Evolutionary conservation across 257 asterid species (phyloP), one percentile per base, ranked within the genome.

Genomic region (Primulina huaijiensis): DNA sequence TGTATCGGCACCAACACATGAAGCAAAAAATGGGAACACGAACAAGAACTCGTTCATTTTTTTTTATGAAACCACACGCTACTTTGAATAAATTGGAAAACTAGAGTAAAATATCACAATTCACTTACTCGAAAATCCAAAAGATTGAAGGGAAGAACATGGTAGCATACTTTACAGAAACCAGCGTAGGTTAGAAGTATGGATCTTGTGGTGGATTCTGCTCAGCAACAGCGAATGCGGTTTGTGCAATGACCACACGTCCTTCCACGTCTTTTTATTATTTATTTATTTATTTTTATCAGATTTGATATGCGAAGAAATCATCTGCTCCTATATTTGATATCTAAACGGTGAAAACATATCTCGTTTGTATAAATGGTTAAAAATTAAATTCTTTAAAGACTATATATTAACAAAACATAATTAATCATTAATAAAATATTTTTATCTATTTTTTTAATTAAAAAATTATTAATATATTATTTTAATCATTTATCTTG

Each of bases 211-310:
- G 81, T 76, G 78, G 75, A 56, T 60, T 68, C 73, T 64, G 50
- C 58, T 64, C 74, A 60, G 71, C 76, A 64, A 53, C 69, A 73
- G 30, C 20, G 4, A 57, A 23, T 31, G 37, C 62, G 72, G 21
- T 66, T 68, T 76, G 86, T 82, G 25, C 69, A 63, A 82, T 76
- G 75, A 78, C 81, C 80, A 77, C 67, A 62, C 21, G 72, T 40
- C 1, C 40, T 11, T 10, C 53, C 11, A 12, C 33, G 37, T 35
- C 7, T 17, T 10, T 0, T 5, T 6, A 5, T 33, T 5, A 5
- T 33, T 33, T 33, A 5, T 33, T 5, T 5, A 4, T 33, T 33
- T 31, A 2, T 5, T 31, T 5, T 33, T 2, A 27, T 27, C 30
- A 2, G 30, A 27, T 27, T 27, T 27, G 30, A 27, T 27, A 2